These are phyloP conservation scores for Sporothrix pallida DNA, from an alignment of 2,329 filamentous ascomycete genomes.

Conservation along the genomic window DNA sequence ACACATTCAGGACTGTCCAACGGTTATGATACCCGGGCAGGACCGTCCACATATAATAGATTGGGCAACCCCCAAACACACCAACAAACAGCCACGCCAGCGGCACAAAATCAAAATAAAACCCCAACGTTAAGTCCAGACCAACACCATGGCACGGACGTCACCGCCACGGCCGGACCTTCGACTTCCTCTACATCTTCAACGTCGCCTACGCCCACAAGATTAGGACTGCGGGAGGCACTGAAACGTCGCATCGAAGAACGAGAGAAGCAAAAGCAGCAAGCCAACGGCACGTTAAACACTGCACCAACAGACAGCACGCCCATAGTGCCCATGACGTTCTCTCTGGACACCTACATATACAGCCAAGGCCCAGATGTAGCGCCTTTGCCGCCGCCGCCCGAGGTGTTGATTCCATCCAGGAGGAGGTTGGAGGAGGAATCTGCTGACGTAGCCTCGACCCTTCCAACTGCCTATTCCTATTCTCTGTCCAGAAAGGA, in stretches of 20 bases:
- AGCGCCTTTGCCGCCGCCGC: conserved; percentile 38
- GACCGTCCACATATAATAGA: not conserved
- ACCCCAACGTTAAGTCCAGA: not conserved
- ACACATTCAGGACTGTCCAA: not conserved
- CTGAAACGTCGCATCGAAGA: conserved; percentile 7
- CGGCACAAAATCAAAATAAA: not conserved
- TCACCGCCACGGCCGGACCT: not conserved
- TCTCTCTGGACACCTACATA: conserved; percentile 40
- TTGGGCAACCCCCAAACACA: not conserved
- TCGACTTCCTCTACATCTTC: not conserved
- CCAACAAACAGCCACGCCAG: not conserved
- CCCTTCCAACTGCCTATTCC: not conserved
- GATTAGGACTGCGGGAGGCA: not conserved
- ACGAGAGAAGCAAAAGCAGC: not conserved
- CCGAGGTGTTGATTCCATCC: conserved; percentile 35
- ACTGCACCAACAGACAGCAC: not conserved
- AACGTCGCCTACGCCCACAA: not conserved
- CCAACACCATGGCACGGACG: not conserved
- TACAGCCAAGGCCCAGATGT: conserved; percentile 40
- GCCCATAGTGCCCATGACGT: not conserved
- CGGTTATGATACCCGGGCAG: not conserved
- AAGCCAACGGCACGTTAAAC: not conserved
- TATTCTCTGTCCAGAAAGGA: not conserved
- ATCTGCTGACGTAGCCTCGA: not conserved
- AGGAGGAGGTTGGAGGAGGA: conserved; percentile 27